These are phyloP conservation scores for Eucalyptus marginata DNA, from an alignment of 345 rosid genomes.

Conservation along the genomic window DNA sequence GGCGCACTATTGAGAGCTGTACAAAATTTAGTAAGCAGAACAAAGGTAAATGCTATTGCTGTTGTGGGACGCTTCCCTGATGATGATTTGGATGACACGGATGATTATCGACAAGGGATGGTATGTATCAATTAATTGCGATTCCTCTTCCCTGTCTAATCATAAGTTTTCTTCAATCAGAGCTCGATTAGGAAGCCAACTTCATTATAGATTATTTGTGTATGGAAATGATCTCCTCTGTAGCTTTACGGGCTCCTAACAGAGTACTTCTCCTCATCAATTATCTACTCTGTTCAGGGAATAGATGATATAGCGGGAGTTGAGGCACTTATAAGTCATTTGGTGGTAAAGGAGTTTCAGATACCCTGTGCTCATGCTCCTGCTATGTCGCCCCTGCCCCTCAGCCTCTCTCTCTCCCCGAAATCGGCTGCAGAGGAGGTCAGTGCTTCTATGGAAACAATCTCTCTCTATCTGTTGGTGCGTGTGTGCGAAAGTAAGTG, in stretches of 20 bases:
- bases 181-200: neutral
- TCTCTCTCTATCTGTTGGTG: neutral
- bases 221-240: neutral
- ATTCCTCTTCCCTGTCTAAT: neutral
- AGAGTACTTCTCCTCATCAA: neutral
- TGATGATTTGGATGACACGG: conserved; percentile 32
- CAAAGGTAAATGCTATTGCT: conserved; percentile 43
- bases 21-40: conserved; percentile 14
- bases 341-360: conserved; percentile 51
- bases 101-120: conserved; percentile 46
- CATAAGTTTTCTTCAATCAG: neutral
- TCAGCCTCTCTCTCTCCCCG: conserved; percentile 30
- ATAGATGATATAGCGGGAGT: conserved; percentile 58
- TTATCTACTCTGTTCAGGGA: conserved; percentile 12
- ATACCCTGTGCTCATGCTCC: conserved; percentile 75
- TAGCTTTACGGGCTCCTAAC: neutral
- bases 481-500: neutral
- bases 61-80: conserved; percentile 49
- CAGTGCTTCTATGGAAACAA: neutral
- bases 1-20: conserved; percentile 34
- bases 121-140: neutral
- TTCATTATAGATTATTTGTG: neutral
- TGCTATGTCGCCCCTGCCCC: conserved; percentile 31
- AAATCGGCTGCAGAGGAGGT: conserved; percentile 75
- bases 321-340: conserved; percentile 61